phyloP scores from a whole-genome alignment of 345 rosid species.

The Linum trigynum region DNA sequence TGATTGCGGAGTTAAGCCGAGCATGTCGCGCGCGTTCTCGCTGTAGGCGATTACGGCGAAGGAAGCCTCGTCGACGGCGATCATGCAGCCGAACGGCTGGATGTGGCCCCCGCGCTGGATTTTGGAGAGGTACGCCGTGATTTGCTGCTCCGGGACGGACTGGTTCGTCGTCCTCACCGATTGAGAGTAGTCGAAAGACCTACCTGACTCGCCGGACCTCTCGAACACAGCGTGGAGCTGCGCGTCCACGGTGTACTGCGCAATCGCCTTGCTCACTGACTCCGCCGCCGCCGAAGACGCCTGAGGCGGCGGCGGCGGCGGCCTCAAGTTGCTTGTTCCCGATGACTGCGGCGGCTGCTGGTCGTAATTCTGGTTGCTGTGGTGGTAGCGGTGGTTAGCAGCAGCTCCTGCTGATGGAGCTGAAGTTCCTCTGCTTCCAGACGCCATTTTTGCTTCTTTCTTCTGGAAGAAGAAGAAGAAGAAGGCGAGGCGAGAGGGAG shows the following conservation, averaged over 20 bases:
- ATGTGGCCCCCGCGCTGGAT: constrained; percentile 90
- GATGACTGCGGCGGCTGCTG: constrained; percentile 38
- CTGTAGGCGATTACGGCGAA: constrained; percentile 68
- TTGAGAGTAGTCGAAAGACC: constrained; percentile 76
- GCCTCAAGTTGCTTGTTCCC: constrained; percentile 30
- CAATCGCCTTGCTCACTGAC: constrained; percentile 66
- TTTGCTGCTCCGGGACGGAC: constrained; percentile 72
- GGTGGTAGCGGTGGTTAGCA: background rate
- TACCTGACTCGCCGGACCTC: constrained; percentile 79
- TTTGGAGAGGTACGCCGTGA: constrained; percentile 68
- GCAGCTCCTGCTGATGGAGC: constrained; percentile 4
- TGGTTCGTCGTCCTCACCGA: constrained; percentile 50
- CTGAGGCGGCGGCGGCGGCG: background rate
- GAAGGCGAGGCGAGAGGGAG: background rate
- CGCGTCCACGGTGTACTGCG: constrained; percentile 89
- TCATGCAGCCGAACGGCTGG: constrained; percentile 91
- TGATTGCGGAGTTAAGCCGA: constrained; percentile 71
- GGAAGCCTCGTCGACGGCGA: constrained; percentile 63
- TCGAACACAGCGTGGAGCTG: constrained; percentile 91
- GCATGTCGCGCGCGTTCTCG: constrained; percentile 81
- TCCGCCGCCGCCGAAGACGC: background rate
- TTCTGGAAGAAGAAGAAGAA: constrained; percentile 2
- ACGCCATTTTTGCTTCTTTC: constrained; percentile 23
- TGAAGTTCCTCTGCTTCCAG: constrained; percentile 18
- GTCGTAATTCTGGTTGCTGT: background rate